Percentiles rank a stretch among this genome's conserved stretches.
Evolutionary conservation across 805 yeast species (phyloP).

Genomic region (Starmerella powellii): DNA sequence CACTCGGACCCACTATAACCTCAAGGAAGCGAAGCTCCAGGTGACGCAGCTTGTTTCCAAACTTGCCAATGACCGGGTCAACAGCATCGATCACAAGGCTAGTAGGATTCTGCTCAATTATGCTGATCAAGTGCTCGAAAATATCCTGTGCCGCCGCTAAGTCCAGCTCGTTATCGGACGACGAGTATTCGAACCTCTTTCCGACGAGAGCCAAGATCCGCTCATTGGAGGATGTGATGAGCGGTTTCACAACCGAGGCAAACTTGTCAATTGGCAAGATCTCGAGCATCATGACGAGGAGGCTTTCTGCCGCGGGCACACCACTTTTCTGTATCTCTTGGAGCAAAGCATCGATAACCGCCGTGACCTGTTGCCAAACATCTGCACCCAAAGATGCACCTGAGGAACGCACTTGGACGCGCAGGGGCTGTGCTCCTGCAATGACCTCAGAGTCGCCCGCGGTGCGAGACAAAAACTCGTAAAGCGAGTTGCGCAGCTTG

Average conservation of each 20-base stretch:
- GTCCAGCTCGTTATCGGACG: constrained; percentile 39
- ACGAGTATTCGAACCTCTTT: constrained; percentile 58
- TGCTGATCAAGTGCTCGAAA: constrained; percentile 40
- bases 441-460: constrained; percentile 31
- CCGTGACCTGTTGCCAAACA: constrained; percentile 20
- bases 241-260: constrained; percentile 45
- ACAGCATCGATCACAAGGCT: constrained; percentile 17
- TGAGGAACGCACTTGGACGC: constrained; percentile 37
- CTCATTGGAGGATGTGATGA: constrained; percentile 28
- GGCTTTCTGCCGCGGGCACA: constrained; percentile 30
- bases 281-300: constrained; percentile 52
- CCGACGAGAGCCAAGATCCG: constrained; percentile 53
- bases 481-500: constrained; percentile 33
- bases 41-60: constrained; percentile 36
- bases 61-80: constrained; percentile 49
- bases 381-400: constrained; percentile 5
- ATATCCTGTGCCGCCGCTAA: constrained; percentile 41
- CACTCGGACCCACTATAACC: constrained; percentile 39
- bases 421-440: constrained; percentile 37
- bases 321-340: constrained; percentile 23
- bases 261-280: constrained; percentile 67
- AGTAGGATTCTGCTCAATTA: constrained; percentile 3
- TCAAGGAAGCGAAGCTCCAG: constrained; percentile 39
- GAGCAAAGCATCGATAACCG: constrained; percentile 23
- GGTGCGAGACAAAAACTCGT: constrained; percentile 46